phyloP scores from a whole-genome alignment of 805 yeast species.

The Sungouiella thailandica region DNA sequence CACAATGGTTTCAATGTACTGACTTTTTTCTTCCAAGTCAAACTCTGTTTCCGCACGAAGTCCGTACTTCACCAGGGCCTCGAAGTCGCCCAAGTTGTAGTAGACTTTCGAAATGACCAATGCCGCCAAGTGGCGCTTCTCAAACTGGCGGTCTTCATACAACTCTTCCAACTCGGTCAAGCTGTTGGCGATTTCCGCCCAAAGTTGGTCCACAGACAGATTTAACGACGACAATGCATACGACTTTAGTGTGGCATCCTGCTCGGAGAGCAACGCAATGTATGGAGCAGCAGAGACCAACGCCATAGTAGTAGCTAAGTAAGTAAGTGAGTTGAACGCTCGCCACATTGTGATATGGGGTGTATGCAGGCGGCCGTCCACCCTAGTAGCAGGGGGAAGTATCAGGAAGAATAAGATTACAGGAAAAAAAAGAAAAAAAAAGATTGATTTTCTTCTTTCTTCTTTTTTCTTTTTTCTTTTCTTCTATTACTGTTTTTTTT shows the following conservation, averaged over 20 bases:
- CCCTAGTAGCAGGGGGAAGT: no score
- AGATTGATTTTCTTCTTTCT: no score
- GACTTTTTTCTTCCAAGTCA: conserved; percentile 69
- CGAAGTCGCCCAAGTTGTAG: conserved; percentile 92
- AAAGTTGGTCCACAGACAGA: conserved; percentile 78
- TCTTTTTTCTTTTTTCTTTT: no score
- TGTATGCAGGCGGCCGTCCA: no score
- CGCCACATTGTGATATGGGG: conserved; percentile 1
- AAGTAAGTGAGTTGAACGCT: background rate
- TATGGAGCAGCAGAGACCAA: conserved; percentile 86
- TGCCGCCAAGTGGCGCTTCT: conserved; percentile 80
- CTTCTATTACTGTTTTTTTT: no score
- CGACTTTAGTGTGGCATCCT: conserved; percentile 68
- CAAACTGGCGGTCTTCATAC: conserved; percentile 78
- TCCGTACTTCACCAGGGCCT: conserved; percentile 83
- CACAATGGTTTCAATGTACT: conserved; percentile 88
- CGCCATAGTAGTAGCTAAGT: conserved; percentile 38
- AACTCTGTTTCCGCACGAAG: conserved; percentile 79
- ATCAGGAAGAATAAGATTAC: no score
- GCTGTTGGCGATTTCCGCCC: conserved; percentile 96
- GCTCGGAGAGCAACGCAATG: conserved; percentile 82
- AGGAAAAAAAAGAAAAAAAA: no score
- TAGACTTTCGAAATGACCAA: conserved; percentile 83
- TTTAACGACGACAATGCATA: conserved; percentile 84
- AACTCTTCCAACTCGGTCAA: conserved; percentile 85